Evolutionary conservation across 305 asterid genomes (phyloP), one percentile per base, ranked within the genome.

Genomic region (Salvia sclarea): DNA sequence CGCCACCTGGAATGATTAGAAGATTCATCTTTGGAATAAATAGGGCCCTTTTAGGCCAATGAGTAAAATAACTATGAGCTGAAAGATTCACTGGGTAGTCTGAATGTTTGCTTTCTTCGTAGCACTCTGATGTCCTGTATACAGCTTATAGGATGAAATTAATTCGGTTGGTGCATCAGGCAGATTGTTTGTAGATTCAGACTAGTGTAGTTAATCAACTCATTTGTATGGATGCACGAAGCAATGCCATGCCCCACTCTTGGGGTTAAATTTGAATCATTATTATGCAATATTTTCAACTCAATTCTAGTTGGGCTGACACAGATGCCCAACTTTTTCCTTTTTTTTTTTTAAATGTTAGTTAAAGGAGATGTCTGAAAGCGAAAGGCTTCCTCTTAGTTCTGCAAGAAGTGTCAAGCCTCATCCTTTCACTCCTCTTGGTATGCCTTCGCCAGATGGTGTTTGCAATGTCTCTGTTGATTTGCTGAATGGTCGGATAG

Each of bases 281-380:
- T 6, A 49, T 52, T 52, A 21, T 21, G 35, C 58, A 21, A 52
- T 21, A 52, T 52, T 49, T 37, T 13, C 16, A 21, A 24, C 33
- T 22, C 58, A n/a, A n/a, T n/a, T n/a, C n/a, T 50, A 50, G 11
- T 49, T 49, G 13, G 55, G 55, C 13, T 49, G 30, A 9, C 31
- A n/a, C 31, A 18, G 57, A 50, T 20, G 24, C 54, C 1, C 8
- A 6, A 6, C 8, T 33, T 33, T 25, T 25, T 25, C 31, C 4
- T 25, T 4, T 25, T n/a, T n/a, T n/a, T n/a, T n/a, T n/a, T n/a
- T n/a, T n/a, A n/a, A n/a, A n/a, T n/a, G n/a, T n/a, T n/a, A 92
- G 98, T 82, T 92, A 68, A 92, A 92, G 82, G 97, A 92, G 69
- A 88, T 90, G 88, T 97, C 98, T 40, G 98, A 92, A 80, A 81